These are phyloP conservation scores for Taphrina deformans DNA, from an alignment of 1,139 yeast genomes.

Conservation along the genomic window DNA sequence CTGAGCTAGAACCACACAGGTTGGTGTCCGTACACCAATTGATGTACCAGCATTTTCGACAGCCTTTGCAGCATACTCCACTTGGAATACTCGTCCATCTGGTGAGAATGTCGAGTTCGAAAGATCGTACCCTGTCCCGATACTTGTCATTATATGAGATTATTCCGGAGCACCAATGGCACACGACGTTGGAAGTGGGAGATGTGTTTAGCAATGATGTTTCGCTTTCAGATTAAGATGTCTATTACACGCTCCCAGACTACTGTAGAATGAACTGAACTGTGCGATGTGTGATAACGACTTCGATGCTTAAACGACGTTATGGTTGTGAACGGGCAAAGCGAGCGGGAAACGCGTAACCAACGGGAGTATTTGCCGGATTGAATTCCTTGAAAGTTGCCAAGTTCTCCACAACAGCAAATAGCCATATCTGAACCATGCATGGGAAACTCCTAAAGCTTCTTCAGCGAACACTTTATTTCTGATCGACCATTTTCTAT, in stretches of 20 bases:
- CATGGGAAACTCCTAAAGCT: too few species aligned
- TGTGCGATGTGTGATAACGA: too few species aligned
- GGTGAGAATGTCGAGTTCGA: conserved; percentile 83
- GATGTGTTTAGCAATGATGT: too few species aligned
- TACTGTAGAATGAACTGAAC: too few species aligned
- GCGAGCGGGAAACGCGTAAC: not conserved
- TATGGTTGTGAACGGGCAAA: too few species aligned
- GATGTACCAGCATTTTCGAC: conserved; percentile 91
- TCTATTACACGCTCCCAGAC: too few species aligned
- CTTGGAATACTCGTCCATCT: conserved; percentile 98
- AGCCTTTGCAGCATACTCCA: conserved; percentile 95
- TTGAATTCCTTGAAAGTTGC: not conserved
- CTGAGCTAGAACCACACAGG: conserved; percentile 94
- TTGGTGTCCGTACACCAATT: conserved; percentile 85
- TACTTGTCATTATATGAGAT: conserved; percentile 60
- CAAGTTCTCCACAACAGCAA: not conserved
- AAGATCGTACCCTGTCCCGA: conserved; percentile 96
- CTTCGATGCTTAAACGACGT: too few species aligned
- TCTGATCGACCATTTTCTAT: too few species aligned
- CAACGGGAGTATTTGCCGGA: not conserved
- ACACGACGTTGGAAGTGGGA: too few species aligned
- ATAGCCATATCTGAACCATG: too few species aligned
- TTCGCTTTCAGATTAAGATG: too few species aligned
- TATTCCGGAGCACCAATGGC: not conserved
- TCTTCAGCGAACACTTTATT: too few species aligned